Conservation (phyloP, 495 filamentous ascomycete genomes). For the Evernia prunastri region DNA sequence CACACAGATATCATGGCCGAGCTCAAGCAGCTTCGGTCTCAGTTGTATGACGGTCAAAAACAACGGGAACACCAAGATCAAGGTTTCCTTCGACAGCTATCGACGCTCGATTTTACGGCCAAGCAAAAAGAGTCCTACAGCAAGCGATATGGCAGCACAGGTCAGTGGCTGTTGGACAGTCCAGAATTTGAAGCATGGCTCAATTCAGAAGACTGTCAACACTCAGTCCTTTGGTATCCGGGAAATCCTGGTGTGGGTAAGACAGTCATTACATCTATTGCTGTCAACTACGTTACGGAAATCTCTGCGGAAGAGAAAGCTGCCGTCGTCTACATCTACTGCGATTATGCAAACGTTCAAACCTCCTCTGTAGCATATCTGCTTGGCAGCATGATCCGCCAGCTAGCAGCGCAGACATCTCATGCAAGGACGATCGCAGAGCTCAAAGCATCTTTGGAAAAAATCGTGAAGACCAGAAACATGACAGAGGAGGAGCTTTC, state of each 20-base stretch:
- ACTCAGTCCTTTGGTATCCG: conserved; percentile 12
- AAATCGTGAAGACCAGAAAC: conserved; percentile 4
- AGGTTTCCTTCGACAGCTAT: background rate
- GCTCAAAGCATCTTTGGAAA: background rate
- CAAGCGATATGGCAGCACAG: conserved; percentile 11
- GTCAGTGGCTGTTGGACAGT: conserved; percentile 14
- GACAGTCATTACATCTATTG: conserved; percentile 15
- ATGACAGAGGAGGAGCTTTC: conserved; percentile 4
- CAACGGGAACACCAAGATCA: background rate
- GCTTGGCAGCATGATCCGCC: conserved; percentile 12
- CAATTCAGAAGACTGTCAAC: background rate
- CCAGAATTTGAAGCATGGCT: conserved; percentile 7
- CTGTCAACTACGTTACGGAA: conserved; percentile 14
- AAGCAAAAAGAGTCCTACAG: conserved; percentile 16
- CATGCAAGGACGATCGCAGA: background rate
- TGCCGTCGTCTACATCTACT: conserved; percentile 14
- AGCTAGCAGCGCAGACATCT: conserved; percentile 10
- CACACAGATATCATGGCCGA: conserved; percentile 7
- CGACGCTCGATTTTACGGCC: conserved; percentile 11
- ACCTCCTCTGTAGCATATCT: conserved; percentile 3
- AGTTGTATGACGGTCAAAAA: background rate
- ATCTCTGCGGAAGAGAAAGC: background rate
- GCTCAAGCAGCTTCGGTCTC: background rate
- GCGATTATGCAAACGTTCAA: conserved; percentile 6
- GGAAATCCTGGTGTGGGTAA: conserved; percentile 15